Evolutionary conservation across 257 asterid genomes (phyloP).

Genomic region (Solanum bukasovii): DNA sequence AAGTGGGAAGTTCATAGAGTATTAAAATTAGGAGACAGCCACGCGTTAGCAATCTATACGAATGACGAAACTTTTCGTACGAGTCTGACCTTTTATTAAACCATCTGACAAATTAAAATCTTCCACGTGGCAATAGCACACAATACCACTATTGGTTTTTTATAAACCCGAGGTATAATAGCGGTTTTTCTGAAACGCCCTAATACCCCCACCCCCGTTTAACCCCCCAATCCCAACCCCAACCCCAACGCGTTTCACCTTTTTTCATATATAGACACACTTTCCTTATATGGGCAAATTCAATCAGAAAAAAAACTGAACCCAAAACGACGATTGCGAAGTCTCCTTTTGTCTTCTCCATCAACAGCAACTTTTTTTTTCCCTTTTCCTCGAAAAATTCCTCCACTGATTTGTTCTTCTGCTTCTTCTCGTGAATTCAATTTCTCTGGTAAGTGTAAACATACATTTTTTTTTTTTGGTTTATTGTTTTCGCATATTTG

Average conservation of each 20-base stretch:
- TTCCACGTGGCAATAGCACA: not conserved
- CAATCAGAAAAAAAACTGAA: constrained; percentile 6
- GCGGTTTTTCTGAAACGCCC: not conserved
- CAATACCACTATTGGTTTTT: not conserved
- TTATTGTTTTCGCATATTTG: not conserved
- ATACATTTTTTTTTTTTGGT: not conserved
- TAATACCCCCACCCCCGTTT: not conserved
- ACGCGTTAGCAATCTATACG: constrained; percentile 29
- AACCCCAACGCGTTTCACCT: not conserved
- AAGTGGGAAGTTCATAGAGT: constrained; percentile 7
- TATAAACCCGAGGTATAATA: not conserved
- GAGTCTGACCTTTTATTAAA: not conserved
- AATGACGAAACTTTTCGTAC: constrained; percentile 10
- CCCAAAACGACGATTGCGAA: constrained; percentile 11
- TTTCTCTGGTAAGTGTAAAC: not conserved
- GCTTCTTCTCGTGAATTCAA: not conserved
- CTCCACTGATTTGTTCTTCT: not conserved
- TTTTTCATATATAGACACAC: constrained; percentile 8
- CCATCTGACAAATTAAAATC: not conserved
- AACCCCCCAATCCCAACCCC: not conserved
- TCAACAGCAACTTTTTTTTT: not conserved
- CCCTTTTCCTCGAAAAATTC: not conserved
- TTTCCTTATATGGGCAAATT: constrained; percentile 25
- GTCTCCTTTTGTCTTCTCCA: constrained; percentile 26
- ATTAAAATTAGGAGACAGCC: not conserved